These are phyloP conservation scores for Lyophyllum semitale DNA, from an alignment of 768 basidiomycete genomes.

Conservation along the genomic window DNA sequence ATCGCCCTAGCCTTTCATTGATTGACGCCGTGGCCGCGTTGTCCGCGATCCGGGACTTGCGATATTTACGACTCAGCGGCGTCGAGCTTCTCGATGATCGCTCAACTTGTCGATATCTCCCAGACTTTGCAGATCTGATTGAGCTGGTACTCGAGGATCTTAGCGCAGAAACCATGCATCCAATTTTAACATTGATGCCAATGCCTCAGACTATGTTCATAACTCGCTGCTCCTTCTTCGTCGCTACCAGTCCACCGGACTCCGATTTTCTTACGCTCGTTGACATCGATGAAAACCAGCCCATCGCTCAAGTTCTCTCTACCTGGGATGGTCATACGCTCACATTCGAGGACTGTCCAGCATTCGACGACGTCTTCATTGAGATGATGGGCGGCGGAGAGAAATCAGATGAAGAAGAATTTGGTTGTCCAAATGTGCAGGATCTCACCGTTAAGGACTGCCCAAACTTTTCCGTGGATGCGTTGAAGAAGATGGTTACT, in stretches of 20 bases:
- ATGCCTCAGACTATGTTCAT: not conserved
- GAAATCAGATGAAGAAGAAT: not conserved
- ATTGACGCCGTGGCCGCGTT: not conserved
- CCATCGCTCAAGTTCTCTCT: not conserved
- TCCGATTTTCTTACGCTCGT: not conserved
- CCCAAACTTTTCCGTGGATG: no score
- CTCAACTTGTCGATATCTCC: not conserved
- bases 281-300: not conserved
- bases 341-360: not conserved
- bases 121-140: not conserved
- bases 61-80: not conserved
- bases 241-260: not conserved
- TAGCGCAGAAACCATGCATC: not conserved
- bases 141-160: not conserved
- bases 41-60: not conserved
- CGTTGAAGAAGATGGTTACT: not conserved
- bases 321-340: not conserved
- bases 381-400: no score
- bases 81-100: not conserved
- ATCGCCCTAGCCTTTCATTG: not conserved
- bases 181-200: not conserved
- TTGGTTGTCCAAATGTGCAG: not conserved
- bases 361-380: not conserved
- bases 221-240: not conserved
- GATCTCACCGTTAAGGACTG: no score